phyloP scores from a whole-genome alignment of 768 basidiomycete species.

The Suillus sp. region DNA sequence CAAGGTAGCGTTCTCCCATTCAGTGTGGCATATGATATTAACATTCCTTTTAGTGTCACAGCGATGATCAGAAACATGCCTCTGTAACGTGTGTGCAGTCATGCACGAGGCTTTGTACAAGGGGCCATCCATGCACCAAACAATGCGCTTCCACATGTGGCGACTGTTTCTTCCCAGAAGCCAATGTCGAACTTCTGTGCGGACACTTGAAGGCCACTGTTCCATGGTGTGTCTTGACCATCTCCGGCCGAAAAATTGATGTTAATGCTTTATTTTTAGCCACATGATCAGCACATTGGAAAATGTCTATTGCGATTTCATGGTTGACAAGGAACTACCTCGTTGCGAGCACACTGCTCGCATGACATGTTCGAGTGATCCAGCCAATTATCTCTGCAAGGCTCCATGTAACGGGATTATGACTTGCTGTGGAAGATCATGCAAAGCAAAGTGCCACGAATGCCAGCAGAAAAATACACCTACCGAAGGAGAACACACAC shows the following conservation, averaged over 20 bases:
- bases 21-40: background rate
- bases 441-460: conserved; percentile 47
- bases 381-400: conserved; percentile 41
- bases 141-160: conserved; percentile 56
- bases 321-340: conserved; percentile 46
- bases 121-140: conserved; percentile 59
- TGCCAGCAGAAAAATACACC: conserved; percentile 42
- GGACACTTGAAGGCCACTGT: conserved; percentile 49
- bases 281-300: conserved; percentile 47
- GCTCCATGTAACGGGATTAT: conserved; percentile 45
- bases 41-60: conserved; percentile 50
- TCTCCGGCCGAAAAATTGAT: background rate
- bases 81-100: conserved; percentile 47
- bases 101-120: conserved; percentile 54
- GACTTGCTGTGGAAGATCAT: conserved; percentile 55
- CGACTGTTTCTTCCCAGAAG: conserved; percentile 49
- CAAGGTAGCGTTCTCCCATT: conserved; percentile 41
- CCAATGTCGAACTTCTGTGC: conserved; percentile 55
- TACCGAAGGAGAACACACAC: background rate
- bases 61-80: conserved; percentile 57
- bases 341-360: conserved; percentile 54
- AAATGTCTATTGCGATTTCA: conserved; percentile 43
- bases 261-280: conserved; percentile 34
- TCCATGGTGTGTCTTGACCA: conserved; percentile 46
- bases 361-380: conserved; percentile 51